These are phyloP conservation scores for Pyrenula aspistea DNA, from an alignment of 495 filamentous ascomycete species.

Conservation along the genomic window DNA sequence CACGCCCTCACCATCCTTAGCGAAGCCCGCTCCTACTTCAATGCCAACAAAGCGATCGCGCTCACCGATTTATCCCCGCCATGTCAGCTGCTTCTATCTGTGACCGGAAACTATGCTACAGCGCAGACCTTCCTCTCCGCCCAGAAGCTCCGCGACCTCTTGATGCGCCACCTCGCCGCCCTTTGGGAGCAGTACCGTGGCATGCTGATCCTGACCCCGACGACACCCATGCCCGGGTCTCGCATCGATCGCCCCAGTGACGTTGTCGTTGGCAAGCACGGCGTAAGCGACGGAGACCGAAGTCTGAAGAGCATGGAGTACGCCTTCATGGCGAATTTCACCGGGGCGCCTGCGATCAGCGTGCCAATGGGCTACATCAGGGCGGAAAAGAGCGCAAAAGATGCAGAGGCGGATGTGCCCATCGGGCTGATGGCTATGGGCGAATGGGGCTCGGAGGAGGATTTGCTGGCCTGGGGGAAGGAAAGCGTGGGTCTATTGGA, in stretches of 20 bases:
- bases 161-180: slow-evolving; percentile 73
- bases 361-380: slow-evolving; percentile 64
- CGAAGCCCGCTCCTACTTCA: slow-evolving; percentile 40
- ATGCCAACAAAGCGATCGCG: slow-evolving; percentile 12
- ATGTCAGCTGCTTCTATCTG: slow-evolving; percentile 60
- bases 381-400: slow-evolving; percentile 1
- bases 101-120: slow-evolving; percentile 48
- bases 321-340: slow-evolving; percentile 77
- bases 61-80: slow-evolving; percentile 46
- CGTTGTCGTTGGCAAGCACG: slow-evolving; percentile 27
- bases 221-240: slow-evolving; percentile 68
- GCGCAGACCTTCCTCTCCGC: slow-evolving; percentile 60
- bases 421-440: slow-evolving; percentile 83
- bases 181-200: slow-evolving; percentile 64
- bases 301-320: slow-evolving; percentile 77
- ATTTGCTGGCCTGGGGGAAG: slow-evolving; percentile 60
- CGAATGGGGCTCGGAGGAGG: slow-evolving; percentile 81
- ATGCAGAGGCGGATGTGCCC: slow-evolving; percentile 40
- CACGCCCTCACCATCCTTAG: slow-evolving; percentile 73
- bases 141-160: slow-evolving; percentile 58
- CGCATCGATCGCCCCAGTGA: slow-evolving; percentile 24
- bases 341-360: slow-evolving; percentile 66
- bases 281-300: slow-evolving; percentile 60
- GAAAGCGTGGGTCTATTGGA: slow-evolving; percentile 48
- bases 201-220: slow-evolving; percentile 69